Base-by-base conservation (phyloP, 495 filamentous ascomycete species). In the Hapsidospora chrysogenum region DNA sequence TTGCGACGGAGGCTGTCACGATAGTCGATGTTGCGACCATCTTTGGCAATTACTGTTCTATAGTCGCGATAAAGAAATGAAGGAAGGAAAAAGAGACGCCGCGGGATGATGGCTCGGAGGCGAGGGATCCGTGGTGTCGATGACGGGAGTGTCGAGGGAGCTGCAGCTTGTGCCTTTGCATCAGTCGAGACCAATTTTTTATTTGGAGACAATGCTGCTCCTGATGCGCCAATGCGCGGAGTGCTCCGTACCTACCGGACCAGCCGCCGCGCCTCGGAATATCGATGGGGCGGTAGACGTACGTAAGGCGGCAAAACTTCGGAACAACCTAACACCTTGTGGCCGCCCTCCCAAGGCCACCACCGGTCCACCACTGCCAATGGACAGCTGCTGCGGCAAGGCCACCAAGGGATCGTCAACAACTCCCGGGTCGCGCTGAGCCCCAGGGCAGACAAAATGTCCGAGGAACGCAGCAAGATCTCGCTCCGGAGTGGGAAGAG, bases 401-500 rank as follows among this genome's bases (percentile, higher is more conserved):
- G n/a, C n/a, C n/a, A n/a, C n/a, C n/a, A n/a, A n/a, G n/a, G n/a
- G n/a, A n/a, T n/a, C n/a, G n/a, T n/a, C n/a, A n/a, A n/a, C n/a
- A n/a, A n/a, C n/a, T n/a, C n/a, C n/a, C n/a, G n/a, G n/a, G n/a
- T n/a, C n/a, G n/a, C n/a, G n/a, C n/a, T n/a, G n/a, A n/a, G n/a
- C n/a, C n/a, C n/a, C n/a, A n/a, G n/a, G n/a, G n/a, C n/a, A n/a
- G 25, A 9, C 47, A 41, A 45, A 36, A 68, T 66, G 54, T 74
- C 76, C 35, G 76, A 84, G 44, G 76, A 73, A 39, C 60, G 64
- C 49, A 60, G 73, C 49, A 82, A 80, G 53, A 80, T 94, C 47
- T 95, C 87, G 30, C 75, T 97, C 38, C 76, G 89, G 37, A 92
- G 56, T 42, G 63, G 58, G 19, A 49, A 78, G 48, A 92, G 89